Conservation (phyloP, 192 early-diverging fungal genomes). For the Irineochytrium annulatum region DNA sequence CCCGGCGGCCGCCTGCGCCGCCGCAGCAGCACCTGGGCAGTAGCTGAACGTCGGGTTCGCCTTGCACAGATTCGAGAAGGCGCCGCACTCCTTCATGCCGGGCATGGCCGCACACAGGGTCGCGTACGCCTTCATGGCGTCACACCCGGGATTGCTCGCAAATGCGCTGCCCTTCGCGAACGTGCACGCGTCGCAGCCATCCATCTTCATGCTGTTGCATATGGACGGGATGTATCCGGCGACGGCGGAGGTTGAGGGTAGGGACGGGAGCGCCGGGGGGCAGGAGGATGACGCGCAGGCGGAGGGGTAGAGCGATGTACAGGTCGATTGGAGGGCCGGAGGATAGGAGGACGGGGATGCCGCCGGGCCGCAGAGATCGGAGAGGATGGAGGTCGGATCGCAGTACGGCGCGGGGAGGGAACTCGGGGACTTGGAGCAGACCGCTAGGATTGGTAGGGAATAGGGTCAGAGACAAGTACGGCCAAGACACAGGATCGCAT, state of each 20-base stretch:
- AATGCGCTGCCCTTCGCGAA: neutral
- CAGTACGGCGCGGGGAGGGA: no score
- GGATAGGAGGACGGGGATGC: no score
- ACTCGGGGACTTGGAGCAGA: no score
- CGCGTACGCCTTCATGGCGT: constrained; percentile 51
- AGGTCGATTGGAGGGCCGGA: no score
- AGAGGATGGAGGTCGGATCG: no score
- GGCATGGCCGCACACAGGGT: constrained; percentile 62
- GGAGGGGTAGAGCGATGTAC: no score
- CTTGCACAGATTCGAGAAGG: constrained; percentile 48
- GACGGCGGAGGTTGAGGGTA: neutral
- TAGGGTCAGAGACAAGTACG: no score
- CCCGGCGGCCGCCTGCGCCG: neutral
- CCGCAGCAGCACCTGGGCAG: constrained; percentile 9
- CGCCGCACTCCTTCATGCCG: constrained; percentile 52
- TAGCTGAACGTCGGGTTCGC: constrained; percentile 18
- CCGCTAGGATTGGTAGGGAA: no score
- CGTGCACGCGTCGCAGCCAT: constrained; percentile 30
- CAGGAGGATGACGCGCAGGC: no score
- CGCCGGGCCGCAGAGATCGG: no score
- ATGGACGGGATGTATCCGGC: neutral
- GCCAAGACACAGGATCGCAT: no score
- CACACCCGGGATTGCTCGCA: constrained; percentile 42
- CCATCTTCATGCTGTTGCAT: constrained; percentile 42
- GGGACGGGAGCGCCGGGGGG: no score